Evolutionary conservation across 1,139 yeast species (phyloP), one percentile per base, ranked within the genome.

Genomic region (Geotrichum histeridarum): DNA sequence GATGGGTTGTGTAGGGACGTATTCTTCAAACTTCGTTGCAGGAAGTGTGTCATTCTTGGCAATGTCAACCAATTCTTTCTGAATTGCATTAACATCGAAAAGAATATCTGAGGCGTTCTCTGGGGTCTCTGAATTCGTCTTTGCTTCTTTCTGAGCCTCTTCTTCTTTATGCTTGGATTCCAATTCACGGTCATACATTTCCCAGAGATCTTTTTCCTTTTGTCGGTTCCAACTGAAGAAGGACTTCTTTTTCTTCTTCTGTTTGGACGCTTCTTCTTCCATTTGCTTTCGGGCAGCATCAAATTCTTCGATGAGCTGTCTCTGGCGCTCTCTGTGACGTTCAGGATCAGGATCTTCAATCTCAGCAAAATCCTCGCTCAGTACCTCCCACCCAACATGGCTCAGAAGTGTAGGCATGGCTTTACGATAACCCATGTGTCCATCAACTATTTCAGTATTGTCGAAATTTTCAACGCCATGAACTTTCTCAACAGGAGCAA

Each of bases 261-360:
- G 63, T 54, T 64, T 67, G 58, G 66, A 61, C 46, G 68, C 70
- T 55, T 67, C 70, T 12, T 60, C 61, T 50, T 73, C 76, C 62
- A 67, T 66, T 47, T 70, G 81, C 55, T 83, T 83, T 56, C 88
- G 78, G 0, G 95, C 95, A 62, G 85, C 90, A 60, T 89, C 96
- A 62, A 90, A 86, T 65, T 93, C 98, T 56, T 77, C 76, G 18
- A 93, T 77, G 62, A 93, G 75, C 65, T 88, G 83, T 57, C 96
- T 76, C 64, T 90, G 94, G 54, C 81, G 66, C 61, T 86, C 82
- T 61, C 89, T 90, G 18, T 83, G 80, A 65, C 85, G 83, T 61
- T 88, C 96, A 1, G 95, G 90, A 68, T 93, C 96, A 0, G 97
- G 95, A 64, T 93, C 97, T 66, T 91, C 98, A 60, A 94, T 91